These are phyloP conservation scores for Chaetoceros tenuissimus DNA, from an alignment of 108 stramenopile species.

Conservation along the genomic window DNA sequence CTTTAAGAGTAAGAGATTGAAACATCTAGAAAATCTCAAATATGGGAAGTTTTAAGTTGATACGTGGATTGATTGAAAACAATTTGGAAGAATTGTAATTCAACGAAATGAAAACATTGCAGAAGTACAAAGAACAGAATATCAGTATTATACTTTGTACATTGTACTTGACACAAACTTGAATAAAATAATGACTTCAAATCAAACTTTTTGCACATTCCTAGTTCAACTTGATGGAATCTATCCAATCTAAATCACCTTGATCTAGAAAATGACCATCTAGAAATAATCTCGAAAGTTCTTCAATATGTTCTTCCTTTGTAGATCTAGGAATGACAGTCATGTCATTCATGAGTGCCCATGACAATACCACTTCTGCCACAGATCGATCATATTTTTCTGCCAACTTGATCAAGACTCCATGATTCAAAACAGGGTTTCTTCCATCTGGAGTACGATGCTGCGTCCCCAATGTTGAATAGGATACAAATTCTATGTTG, in stretches of 20 bases:
- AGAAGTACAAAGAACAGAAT: too few relatives aligned
- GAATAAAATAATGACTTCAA: conserved; percentile 3
- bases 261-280: conserved; percentile 21
- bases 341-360: conserved; percentile 38
- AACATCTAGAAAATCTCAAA: too few relatives aligned
- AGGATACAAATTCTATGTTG: conserved; percentile 51
- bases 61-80: too few relatives aligned
- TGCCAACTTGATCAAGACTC: conserved; percentile 14
- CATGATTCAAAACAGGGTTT: conserved; percentile 30
- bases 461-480: conserved; percentile 33
- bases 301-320: conserved; percentile 29
- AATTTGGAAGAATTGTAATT: too few relatives aligned
- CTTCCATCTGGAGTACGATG: background rate
- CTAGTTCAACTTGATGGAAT: conserved; percentile 16
- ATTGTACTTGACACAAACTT: too few relatives aligned
- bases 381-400: conserved; percentile 17
- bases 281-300: conserved; percentile 19
- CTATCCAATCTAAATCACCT: conserved; percentile 22
- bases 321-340: conserved; percentile 45
- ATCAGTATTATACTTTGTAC: too few relatives aligned
- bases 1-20: too few relatives aligned
- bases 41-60: too few relatives aligned
- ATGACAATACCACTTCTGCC: conserved; percentile 43
- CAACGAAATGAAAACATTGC: too few relatives aligned
- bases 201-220: background rate